Evolutionary conservation across 176 grass and related monocot species (phyloP), one percentile per base, ranked within the genome.

Genomic region (Pharus latifolius): DNA sequence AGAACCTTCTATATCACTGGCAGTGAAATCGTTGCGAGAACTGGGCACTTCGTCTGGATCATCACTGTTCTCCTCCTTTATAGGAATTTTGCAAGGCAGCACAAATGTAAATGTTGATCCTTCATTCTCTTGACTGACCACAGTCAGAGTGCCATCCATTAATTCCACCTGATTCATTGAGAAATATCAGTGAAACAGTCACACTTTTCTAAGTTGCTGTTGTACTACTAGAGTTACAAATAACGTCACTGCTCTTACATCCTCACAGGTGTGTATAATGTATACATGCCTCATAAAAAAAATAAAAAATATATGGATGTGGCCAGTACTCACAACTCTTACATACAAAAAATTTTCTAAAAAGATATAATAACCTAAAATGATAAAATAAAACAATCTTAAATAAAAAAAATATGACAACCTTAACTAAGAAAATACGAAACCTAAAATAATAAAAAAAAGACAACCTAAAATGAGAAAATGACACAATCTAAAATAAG

Each of bases 81-180:
- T 60, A 60, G 83, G 80, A 79, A 92, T 83, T 76, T 89, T 90
- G 73, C 80, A 92, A 53, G 93, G 93, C 41, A 96, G 60, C 49
- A 70, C 56, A 67, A 96, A 92, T 63, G 80, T 92, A 63, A 96
- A 96, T 77, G 46, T 92, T 52, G 93, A 96, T 63, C 93, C 93
- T 76, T 67, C 37, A 61, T 92, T 72, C 80, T 96, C 93, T 79
- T 62, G 64, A 74, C 88, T 96, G 47, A 75, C 70, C 40, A 96
- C 93, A 68, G 32, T 84, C 56, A 96, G 80, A 65, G 55, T 87
- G 50, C 86, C 88, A 60, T 87, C 80, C 93, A 96, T 96, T 69
- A 96, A 73, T 53, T 92, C 93, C 59, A 92, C 93, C 93, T 96
- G 68, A 78, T 80, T 61, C 68, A 65, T 80, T 65, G 40, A 43